Percentiles rank a stretch among this genome's conserved stretches.
Conservation (phyloP, 176 grass and related monocot genomes). For the Miscanthus lutarioriparius region DNA sequence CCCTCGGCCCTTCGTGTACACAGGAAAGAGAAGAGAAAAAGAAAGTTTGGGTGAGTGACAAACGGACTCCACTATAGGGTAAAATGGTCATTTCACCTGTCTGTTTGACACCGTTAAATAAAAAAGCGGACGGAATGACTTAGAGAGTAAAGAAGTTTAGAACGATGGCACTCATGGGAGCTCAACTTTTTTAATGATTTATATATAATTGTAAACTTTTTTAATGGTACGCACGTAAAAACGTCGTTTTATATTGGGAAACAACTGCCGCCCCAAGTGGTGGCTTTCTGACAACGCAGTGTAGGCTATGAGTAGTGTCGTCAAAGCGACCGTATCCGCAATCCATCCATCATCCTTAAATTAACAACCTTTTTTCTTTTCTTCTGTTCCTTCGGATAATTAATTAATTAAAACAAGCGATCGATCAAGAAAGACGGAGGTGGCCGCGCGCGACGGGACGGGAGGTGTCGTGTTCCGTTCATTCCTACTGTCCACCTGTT, state of each 20-base stretch:
- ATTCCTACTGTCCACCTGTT: neutral
- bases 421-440: neutral
- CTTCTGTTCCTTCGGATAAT: neutral
- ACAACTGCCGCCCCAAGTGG: neutral
- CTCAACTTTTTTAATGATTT: too few relatives aligned
- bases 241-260: slow-evolving; percentile 26
- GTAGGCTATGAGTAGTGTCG: neutral
- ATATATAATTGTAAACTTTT: too few relatives aligned
- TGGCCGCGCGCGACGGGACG: neutral
- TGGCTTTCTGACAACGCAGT: neutral
- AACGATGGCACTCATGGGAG: too few relatives aligned
- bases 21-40: too few relatives aligned
- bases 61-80: too few relatives aligned
- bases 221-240: too few relatives aligned
- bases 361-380: neutral
- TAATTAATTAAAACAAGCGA: neutral
- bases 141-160: too few relatives aligned
- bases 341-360: neutral
- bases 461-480: neutral
- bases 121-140: too few relatives aligned
- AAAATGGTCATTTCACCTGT: too few relatives aligned
- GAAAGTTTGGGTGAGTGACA: too few relatives aligned
- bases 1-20: too few relatives aligned
- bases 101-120: too few relatives aligned
- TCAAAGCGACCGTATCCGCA: neutral